phyloP scores from a whole-genome alignment of 495 filamentous ascomycete genomes.

The Penicillium tannophilum region DNA sequence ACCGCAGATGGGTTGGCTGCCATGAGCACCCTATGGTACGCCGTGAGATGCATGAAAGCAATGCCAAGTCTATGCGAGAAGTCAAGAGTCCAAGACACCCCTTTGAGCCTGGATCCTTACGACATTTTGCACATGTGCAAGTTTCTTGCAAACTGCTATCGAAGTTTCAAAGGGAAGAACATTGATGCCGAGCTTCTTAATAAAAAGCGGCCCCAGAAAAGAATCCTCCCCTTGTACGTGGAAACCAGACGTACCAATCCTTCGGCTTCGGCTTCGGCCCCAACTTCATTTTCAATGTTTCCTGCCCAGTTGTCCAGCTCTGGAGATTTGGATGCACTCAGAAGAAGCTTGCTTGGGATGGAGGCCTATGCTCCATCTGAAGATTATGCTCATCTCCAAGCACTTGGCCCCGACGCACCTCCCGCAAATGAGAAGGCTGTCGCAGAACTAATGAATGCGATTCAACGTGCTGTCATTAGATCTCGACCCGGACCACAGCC shows the following conservation, averaged over 20 bases:
- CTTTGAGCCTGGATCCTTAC: not conserved
- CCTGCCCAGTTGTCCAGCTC: not conserved
- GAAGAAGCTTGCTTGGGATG: not conserved
- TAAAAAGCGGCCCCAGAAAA: not conserved
- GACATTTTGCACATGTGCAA: not conserved
- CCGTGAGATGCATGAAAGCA: not conserved
- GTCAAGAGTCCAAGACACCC: not conserved
- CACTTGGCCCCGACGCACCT: not conserved
- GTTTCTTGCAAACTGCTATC: not conserved
- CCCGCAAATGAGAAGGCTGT: not conserved
- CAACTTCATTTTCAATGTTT: not conserved
- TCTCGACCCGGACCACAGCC: not conserved
- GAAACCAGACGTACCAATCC: not conserved
- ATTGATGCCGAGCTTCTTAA: not conserved
- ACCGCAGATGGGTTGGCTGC: not conserved
- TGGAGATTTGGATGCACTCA: not conserved
- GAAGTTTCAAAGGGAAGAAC: not conserved
- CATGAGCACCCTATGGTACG: not conserved
- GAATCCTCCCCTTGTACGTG: not conserved
- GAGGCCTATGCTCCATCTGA: not conserved
- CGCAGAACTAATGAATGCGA: not conserved
- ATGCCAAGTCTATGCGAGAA: not conserved
- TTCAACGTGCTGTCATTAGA: not conserved
- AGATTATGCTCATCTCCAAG: not conserved
- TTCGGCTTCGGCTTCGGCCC: not conserved